Conservation (phyloP, 73 alveolate genomes). For the Tetrahymena thermophila region DNA sequence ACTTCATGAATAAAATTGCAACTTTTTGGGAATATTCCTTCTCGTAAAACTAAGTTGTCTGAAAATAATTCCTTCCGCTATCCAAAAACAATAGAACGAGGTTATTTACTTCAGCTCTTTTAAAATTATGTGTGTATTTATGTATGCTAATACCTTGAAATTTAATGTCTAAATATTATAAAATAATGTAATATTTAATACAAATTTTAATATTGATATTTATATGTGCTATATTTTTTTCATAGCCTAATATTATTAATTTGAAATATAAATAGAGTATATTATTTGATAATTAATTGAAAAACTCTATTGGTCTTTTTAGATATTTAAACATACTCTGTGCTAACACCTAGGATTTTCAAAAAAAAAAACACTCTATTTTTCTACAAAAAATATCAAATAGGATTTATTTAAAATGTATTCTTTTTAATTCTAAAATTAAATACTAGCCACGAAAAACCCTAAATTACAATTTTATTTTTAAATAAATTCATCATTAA, state of each 20-base stretch:
- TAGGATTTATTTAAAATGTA: neutral
- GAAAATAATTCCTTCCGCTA: neutral
- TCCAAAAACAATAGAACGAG: neutral
- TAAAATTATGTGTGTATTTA: neutral
- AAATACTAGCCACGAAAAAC: neutral
- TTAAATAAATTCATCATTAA: too few relatives aligned
- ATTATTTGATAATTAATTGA: neutral
- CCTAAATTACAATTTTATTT: neutral
- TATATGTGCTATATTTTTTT: too few relatives aligned
- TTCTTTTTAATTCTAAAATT: neutral
- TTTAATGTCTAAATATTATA: neutral
- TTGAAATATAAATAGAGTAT: neutral
- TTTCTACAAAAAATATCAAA: neutral
- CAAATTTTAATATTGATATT: neutral
- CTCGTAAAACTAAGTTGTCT: neutral
- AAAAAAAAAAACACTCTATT: neutral
- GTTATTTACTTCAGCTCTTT: neutral
- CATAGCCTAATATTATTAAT: neutral
- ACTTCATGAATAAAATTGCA: neutral
- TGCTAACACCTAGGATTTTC: neutral
- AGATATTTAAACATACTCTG: neutral
- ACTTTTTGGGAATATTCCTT: neutral
- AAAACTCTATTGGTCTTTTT: neutral
- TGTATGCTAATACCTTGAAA: neutral
- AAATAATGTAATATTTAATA: neutral